Base-by-base conservation (phyloP, 352 stramenopile genomes). In the Phytophthora megakarya region DNA sequence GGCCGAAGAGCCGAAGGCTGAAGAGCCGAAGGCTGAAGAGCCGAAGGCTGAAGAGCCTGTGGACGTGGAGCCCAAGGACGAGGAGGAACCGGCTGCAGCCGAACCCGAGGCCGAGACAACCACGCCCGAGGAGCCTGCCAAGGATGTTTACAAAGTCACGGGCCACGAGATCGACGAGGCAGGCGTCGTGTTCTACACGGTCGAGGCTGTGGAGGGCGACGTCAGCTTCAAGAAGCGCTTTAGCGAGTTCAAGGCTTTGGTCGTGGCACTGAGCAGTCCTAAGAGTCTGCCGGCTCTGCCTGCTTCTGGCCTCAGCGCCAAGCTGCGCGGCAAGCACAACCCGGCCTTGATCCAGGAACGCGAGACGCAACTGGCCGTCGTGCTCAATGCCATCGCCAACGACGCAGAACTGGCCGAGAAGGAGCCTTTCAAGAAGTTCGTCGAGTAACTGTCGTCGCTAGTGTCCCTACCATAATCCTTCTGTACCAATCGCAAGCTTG, bases 221-320 rank as follows among this genome's bases (percentile, higher is more conserved):
- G 54, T 13, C 12, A 50, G 50, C 23, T 67, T 88, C 48, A 89
- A 92, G 67, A 89, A 85, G 66, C 84, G 84, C 62, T 93, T 79
- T 71, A 91, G 84, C 56, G 86, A 93, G 62, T 95, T 95, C 58
- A 93, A 93, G 75, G 56, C 69, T 37, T 68, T 95, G 9, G 78
- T 93, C 51, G 61, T 65, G 10, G 61, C 63, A 10, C 68, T 92
- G 0, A 55, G 61, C 26, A 73, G 53, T 30, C 62, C 65, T 3
- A 67, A 67, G 22, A 53, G 9, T 26, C 59, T 95, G 21, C 86
- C 86, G 6, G 43, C 79, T 7, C 72, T 95, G 5, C 86, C 86
- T 0, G 33, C 56, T n/a, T 76, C 73, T 2, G 78, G 77, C 7
- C 26, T 93, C 3, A 39, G 64, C 44, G 72, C 81, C 25, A 68